Percentiles rank a stretch among this genome's conserved stretches.
Conservation (phyloP, 495 filamentous ascomycete species). For the Neurospora cerealis region DNA sequence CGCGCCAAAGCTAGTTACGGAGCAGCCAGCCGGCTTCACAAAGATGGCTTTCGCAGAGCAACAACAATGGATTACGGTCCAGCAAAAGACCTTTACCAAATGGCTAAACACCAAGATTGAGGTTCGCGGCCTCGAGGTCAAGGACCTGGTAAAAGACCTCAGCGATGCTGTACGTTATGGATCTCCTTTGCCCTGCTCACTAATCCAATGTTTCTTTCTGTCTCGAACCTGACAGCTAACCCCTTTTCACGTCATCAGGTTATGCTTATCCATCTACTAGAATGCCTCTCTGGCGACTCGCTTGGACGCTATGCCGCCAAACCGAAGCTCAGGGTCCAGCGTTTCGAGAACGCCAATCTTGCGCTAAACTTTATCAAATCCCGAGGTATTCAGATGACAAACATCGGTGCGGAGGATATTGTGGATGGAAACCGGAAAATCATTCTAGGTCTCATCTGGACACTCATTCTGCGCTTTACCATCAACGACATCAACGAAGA, state of each 20-base stretch:
- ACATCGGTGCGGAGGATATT: slow-evolving; percentile 96
- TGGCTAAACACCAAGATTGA: slow-evolving; percentile 96
- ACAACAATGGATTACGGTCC: slow-evolving; percentile 91
- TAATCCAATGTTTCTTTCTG: neutral
- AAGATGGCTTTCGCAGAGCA: slow-evolving; percentile 52
- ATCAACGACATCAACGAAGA: slow-evolving; percentile 98
- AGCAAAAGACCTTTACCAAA: slow-evolving; percentile 99
- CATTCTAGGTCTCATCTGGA: slow-evolving; percentile 95
- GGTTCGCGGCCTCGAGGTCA: slow-evolving; percentile 60
- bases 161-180: slow-evolving; percentile 72
- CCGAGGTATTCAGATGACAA: slow-evolving; percentile 89
- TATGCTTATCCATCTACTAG: slow-evolving; percentile 88
- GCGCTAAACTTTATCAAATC: slow-evolving; percentile 87
- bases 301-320: slow-evolving; percentile 93
- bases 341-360: slow-evolving; percentile 97
- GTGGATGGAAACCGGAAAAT: slow-evolving; percentile 98
- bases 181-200: neutral
- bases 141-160: slow-evolving; percentile 77
- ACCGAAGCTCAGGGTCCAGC: slow-evolving; percentile 91
- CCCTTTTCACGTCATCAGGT: slow-evolving; percentile 44
- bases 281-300: slow-evolving; percentile 86
- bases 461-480: slow-evolving; percentile 90
- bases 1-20: slow-evolving; percentile 6
- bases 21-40: slow-evolving; percentile 5
- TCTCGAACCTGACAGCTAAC: neutral